These are phyloP conservation scores for Aspergillus tubingensis DNA, from an alignment of 2,329 filamentous ascomycete genomes.

Conservation along the genomic window DNA sequence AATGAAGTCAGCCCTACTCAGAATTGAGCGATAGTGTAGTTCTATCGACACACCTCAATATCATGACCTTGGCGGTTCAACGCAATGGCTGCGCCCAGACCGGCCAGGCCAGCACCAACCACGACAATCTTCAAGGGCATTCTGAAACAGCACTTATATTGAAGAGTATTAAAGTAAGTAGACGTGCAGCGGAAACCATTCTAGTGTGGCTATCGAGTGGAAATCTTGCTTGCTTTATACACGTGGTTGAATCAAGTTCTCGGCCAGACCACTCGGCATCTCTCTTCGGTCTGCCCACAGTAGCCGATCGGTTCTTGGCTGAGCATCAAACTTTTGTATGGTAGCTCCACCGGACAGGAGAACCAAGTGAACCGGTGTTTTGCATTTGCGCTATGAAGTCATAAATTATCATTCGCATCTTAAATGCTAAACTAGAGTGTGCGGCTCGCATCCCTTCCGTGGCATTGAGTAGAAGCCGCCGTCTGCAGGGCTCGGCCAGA, in stretches of 20 bases:
- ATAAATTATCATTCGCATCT: neutral
- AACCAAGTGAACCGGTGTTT: neutral
- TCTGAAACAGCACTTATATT: neutral
- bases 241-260: neutral
- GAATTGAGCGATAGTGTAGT: neutral
- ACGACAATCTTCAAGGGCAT: constrained; percentile 14
- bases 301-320: neutral
- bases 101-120: constrained; percentile 14
- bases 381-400: neutral
- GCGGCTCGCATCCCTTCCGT: too few relatives aligned
- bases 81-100: constrained; percentile 14
- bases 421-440: too few relatives aligned
- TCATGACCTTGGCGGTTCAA: constrained; percentile 20
- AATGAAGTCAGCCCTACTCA: neutral
- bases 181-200: too few relatives aligned
- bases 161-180: neutral
- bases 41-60: constrained; percentile 22
- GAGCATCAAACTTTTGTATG: neutral
- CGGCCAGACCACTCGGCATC: neutral
- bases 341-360: neutral
- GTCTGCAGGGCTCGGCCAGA: too few relatives aligned
- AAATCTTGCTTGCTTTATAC: neutral
- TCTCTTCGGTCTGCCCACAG: neutral
- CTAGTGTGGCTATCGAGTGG: neutral
- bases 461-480: too few relatives aligned